Percentiles rank a stretch among this genome's conserved stretches.
phyloP scores from a whole-genome alignment of 208 protist genomes.

The Trichomonas tenax region DNA sequence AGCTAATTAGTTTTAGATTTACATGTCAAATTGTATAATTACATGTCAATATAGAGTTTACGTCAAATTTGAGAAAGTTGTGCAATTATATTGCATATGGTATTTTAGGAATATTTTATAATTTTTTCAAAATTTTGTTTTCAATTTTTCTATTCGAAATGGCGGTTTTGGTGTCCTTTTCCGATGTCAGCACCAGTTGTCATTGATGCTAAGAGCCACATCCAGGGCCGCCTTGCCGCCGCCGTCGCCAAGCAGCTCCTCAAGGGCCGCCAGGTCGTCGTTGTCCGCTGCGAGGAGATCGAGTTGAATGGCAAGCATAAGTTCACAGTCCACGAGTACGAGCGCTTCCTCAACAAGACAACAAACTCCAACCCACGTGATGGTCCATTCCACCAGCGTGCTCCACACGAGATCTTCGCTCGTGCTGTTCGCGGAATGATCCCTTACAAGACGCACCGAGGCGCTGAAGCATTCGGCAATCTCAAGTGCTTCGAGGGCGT shows the following conservation, averaged over 20 bases:
- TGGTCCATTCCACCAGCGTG: constrained; percentile 88
- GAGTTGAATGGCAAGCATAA: neutral
- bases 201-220: constrained; percentile 86
- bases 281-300: constrained; percentile 50
- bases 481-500: constrained; percentile 69
- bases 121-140: no score
- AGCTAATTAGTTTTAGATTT: no score
- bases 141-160: no score
- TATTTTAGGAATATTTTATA: no score
- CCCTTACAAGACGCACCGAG: constrained; percentile 71
- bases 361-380: constrained; percentile 84
- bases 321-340: constrained; percentile 41
- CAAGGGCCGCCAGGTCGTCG: constrained; percentile 76
- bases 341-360: constrained; percentile 72
- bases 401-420: constrained; percentile 80
- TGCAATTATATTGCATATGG: no score
- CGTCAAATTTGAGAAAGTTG: no score
- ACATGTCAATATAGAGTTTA: no score
- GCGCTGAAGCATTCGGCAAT: constrained; percentile 52
- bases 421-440: constrained; percentile 90
- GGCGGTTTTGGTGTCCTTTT: no score
- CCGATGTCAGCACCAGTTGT: constrained; percentile 49
- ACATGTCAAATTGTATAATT: no score
- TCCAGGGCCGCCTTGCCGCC: constrained; percentile 84
- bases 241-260: constrained; percentile 90